Base-by-base conservation (phyloP, 2,329 filamentous ascomycete genomes). In the Pseudocercospora fijiensis region DNA sequence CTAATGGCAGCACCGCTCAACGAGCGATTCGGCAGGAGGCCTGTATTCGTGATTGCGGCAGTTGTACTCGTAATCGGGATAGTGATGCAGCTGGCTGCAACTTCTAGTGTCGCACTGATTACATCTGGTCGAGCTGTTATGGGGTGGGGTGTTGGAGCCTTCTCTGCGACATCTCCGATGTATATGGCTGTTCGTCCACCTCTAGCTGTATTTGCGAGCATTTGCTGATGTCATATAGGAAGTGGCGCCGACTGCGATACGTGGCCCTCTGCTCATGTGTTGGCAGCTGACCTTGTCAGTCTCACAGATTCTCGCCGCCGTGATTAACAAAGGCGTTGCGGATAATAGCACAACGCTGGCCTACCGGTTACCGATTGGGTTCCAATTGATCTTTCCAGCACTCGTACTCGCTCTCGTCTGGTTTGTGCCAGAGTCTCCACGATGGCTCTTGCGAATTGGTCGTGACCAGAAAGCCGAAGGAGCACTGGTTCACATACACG, bases 51-150 rank as follows among this genome's bases (percentile, higher is more conserved):
- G 18, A 49, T 49, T 24, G 45, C 45, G 13, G 45, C 45, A 5
- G 11, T 49, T 7, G 45, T 49, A 26, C 45, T 49, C 22, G 45
- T 49, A 13, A 26, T 49, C 18, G 45, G 45, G 22, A 49, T 49
- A 22, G 45, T 49, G 20, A 49, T 49, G 45, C 45, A 49, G 20
- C 45, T 49, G 45, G 45, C 20, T 49, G 45, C 45, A 26, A 49
- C 45, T 49, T 49, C 45, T 20, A 49, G 45, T 49, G 45, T 49
- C 45, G 18, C 45, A 49, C 45, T 49, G 45, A 49, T 49, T 16
- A 49, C 45, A 49, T 49, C 45, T 10, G 45, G 45, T 13, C 45
- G 45, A 22, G 45, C 45, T 7, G 45, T 49, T 9, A 49, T 49
- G 45, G 45, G 45, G 5, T 49, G 45, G 45, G 45, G 45, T 10